phyloP scores from a whole-genome alignment of 441 rosid genomes.

The Biscutella auriculata region DNA sequence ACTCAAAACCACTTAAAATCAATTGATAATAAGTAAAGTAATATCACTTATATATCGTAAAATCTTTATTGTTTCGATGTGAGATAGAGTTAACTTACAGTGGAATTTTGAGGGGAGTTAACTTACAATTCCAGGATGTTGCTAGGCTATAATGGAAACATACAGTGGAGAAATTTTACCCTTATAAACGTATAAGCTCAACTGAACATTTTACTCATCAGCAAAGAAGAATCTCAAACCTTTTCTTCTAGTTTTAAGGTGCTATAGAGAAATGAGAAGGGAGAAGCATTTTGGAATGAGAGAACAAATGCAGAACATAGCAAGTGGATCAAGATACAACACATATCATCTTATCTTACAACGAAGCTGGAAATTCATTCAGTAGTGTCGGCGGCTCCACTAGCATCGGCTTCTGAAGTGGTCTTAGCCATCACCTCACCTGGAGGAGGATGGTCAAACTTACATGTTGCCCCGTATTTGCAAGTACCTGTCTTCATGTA shows the following conservation, averaged over 20 bases:
- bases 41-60: no score
- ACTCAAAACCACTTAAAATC: no score
- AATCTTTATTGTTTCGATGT: no score
- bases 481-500: conserved; percentile 91
- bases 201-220: no score
- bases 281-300: neutral
- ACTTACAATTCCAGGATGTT: no score
- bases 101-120: no score
- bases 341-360: conserved; percentile 17
- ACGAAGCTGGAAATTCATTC: conserved; percentile 13
- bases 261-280: neutral
- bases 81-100: no score
- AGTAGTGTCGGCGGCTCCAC: conserved; percentile 16
- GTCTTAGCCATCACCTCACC: conserved; percentile 66
- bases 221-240: neutral
- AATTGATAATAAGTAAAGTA: no score
- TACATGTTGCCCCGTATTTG: conserved; percentile 72
- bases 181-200: no score
- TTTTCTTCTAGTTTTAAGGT: conserved; percentile 7
- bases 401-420: conserved; percentile 28
- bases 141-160: no score
- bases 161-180: no score
- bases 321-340: conserved; percentile 16
- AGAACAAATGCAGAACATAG: conserved; percentile 2
- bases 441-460: conserved; percentile 93